A percentile compares a stretch with the other conserved stretches of the same genome.
phyloP scores from a whole-genome alignment of 441 rosid genomes.

The Euphorbia celastroides region DNA sequence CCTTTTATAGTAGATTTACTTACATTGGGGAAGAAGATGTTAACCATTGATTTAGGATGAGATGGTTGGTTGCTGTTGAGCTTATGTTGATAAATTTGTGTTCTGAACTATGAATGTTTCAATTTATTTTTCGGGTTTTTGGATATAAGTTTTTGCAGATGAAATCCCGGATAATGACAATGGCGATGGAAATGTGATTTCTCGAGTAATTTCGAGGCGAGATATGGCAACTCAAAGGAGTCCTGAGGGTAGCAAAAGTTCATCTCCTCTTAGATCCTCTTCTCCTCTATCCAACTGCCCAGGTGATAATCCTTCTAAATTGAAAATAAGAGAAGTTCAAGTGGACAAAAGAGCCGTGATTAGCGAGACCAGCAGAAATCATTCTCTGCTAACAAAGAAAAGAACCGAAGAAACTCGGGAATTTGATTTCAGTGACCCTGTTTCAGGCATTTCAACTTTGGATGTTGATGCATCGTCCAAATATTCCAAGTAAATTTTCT shows the following conservation, averaged over 20 bases:
- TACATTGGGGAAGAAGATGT: constrained; percentile 3
- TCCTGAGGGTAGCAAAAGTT: constrained; percentile 37
- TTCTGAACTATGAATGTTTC: background rate
- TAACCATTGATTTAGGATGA: background rate
- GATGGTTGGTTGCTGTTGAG: background rate
- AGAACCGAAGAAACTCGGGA: constrained; percentile 37
- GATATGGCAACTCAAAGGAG: constrained; percentile 98
- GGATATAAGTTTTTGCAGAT: constrained; percentile 32
- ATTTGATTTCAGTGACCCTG: constrained; percentile 19
- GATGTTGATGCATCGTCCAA: constrained; percentile 36
- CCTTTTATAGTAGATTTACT: background rate
- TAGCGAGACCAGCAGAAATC: constrained; percentile 48
- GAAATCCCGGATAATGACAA: constrained; percentile 40
- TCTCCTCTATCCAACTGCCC: constrained; percentile 38
- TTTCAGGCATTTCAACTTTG: constrained; percentile 28
- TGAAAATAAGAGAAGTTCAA: constrained; percentile 74
- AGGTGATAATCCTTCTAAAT: constrained; percentile 30
- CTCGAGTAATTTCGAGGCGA: constrained; percentile 51
- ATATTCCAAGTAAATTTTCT: constrained; percentile 45
- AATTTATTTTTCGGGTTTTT: background rate
- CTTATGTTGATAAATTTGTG: background rate
- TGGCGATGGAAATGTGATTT: constrained; percentile 32
- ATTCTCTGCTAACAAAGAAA: constrained; percentile 34
- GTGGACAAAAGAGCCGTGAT: constrained; percentile 62
- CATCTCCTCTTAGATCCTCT: constrained; percentile 38